Evolutionary conservation across 352 stramenopile species (phyloP).

Genomic region (Globisporangium perplexum): DNA sequence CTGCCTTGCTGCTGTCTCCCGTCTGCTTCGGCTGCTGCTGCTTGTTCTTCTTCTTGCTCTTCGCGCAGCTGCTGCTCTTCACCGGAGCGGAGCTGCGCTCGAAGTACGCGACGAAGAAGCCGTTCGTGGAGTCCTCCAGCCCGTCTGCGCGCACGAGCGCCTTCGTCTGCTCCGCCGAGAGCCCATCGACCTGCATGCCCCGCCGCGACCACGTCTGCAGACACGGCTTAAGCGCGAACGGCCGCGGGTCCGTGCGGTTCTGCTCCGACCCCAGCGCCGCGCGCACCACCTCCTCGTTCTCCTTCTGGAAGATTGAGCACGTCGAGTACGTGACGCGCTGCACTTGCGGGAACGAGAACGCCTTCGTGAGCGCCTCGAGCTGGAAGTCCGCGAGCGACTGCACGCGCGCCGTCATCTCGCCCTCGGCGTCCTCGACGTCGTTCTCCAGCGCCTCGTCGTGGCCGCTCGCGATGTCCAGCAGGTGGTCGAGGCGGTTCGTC

Average conservation of each 20-base stretch:
- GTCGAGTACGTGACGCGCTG: constrained; percentile 96
- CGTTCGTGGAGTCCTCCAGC: constrained; percentile 92
- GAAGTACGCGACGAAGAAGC: constrained; percentile 97
- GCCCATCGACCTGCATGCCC: constrained; percentile 47
- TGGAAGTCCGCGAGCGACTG: constrained; percentile 95
- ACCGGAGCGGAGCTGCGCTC: constrained; percentile 38
- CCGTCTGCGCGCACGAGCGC: constrained; percentile 89
- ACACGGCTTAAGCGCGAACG: constrained; percentile 64
- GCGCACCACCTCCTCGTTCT: constrained; percentile 94
- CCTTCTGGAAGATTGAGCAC: constrained; percentile 94
- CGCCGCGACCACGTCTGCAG: constrained; percentile 72
- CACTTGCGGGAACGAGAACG: constrained; percentile 92
- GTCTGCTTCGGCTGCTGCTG: neutral
- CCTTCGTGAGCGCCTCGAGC: constrained; percentile 89
- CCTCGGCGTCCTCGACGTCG: constrained; percentile 21
- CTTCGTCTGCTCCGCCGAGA: constrained; percentile 59
- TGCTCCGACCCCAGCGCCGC: constrained; percentile 72
- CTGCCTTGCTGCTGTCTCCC: neutral
- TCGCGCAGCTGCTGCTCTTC: constrained; percentile 4
- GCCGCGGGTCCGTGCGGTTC: constrained; percentile 30
- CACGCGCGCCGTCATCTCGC: constrained; percentile 70
- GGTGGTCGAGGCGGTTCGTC: constrained; percentile 88
- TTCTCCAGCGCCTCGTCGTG: constrained; percentile 37
- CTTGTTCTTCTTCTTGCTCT: neutral
- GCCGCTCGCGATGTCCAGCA: constrained; percentile 85